A percentile compares a stretch with the other conserved stretches of the same genome.
These are phyloP conservation scores for Thelephora terrestris DNA, from an alignment of 1,284 basidiomycete genomes.

Conservation along the genomic window DNA sequence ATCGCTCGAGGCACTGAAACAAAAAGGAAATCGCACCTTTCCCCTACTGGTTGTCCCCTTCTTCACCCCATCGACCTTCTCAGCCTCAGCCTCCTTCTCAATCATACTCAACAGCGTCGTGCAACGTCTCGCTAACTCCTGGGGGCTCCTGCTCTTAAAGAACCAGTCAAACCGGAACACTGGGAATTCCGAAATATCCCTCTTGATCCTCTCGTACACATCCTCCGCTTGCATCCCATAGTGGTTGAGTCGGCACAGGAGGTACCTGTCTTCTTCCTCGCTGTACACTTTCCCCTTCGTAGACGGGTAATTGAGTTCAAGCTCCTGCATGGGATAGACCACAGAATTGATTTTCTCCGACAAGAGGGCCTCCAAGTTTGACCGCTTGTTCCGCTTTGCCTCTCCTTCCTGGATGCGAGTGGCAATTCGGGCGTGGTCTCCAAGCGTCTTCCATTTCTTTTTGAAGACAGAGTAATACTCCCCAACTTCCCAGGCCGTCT, in stretches of 20 bases:
- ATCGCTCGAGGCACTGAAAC: slow-evolving; percentile 3
- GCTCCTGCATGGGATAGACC: slow-evolving; percentile 87
- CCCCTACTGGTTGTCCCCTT: slow-evolving; percentile 43
- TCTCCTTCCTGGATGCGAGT: slow-evolving; percentile 77
- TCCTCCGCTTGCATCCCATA: slow-evolving; percentile 91
- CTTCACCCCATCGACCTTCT: slow-evolving; percentile 57
- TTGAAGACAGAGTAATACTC: slow-evolving; percentile 84
- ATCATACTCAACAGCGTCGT: slow-evolving; percentile 87
- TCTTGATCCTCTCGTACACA: slow-evolving; percentile 93
- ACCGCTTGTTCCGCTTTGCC: slow-evolving; percentile 79
- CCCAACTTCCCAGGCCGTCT: slow-evolving; percentile 74
- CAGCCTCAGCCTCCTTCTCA: slow-evolving; percentile 76
- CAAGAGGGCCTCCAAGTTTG: slow-evolving; percentile 72
- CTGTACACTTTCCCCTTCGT: slow-evolving; percentile 95
- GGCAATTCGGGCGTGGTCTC: slow-evolving; percentile 79
- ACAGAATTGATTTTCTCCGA: slow-evolving; percentile 75
- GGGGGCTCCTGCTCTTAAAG: slow-evolving; percentile 89
- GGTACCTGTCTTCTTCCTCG: slow-evolving; percentile 95
- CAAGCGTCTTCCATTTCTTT: slow-evolving; percentile 81
- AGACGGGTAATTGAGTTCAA: slow-evolving; percentile 88
- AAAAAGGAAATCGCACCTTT: slow-evolving; percentile 36
- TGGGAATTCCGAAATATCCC: slow-evolving; percentile 91
- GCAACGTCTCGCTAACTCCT: slow-evolving; percentile 86
- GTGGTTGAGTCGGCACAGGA: slow-evolving; percentile 84
- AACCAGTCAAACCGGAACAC: slow-evolving; percentile 99